Conservation (phyloP, 768 basidiomycete species). For the Suillus spraguei region DNA sequence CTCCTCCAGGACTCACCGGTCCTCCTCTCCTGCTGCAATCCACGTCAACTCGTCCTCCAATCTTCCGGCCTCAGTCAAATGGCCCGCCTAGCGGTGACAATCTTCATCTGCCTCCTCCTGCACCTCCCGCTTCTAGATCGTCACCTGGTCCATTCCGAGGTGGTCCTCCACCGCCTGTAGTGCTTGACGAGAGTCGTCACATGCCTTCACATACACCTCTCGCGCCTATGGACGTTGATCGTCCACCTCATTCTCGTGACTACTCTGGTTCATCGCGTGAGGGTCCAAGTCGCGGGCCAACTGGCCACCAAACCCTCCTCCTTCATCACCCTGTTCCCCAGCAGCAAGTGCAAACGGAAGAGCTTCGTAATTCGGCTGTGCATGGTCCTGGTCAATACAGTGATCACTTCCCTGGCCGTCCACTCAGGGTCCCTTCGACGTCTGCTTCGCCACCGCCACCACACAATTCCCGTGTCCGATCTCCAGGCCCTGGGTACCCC, state of each 20-base stretch:
- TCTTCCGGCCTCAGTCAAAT: constrained; percentile 69
- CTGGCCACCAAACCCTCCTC: constrained; percentile 56
- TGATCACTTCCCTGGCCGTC: constrained; percentile 56
- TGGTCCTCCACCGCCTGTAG: constrained; percentile 80
- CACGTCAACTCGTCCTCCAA: constrained; percentile 43
- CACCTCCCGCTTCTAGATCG: constrained; percentile 48
- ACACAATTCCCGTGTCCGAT: constrained; percentile 47
- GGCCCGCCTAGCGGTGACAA: constrained; percentile 47
- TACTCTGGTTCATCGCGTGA: constrained; percentile 54
- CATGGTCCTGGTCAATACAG: constrained; percentile 48
- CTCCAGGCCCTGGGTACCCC: constrained; percentile 50
- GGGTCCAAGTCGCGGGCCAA: constrained; percentile 48
- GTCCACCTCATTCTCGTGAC: constrained; percentile 57
- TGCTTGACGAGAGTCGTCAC: constrained; percentile 76
- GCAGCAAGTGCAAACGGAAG: constrained; percentile 55
- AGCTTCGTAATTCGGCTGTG: constrained; percentile 43
- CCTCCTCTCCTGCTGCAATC: constrained; percentile 67
- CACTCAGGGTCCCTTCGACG: constrained; percentile 54
- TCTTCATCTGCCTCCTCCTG: constrained; percentile 60
- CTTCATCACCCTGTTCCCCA: constrained; percentile 73
- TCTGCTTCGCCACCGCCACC: constrained; percentile 63
- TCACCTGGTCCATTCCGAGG: constrained; percentile 80
- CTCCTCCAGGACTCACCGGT: constrained; percentile 67
- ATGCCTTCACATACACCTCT: constrained; percentile 66
- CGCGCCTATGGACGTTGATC: constrained; percentile 78